Conservation (phyloP, 2,329 filamentous ascomycete genomes). For the Pseudonectria foliicola region DNA sequence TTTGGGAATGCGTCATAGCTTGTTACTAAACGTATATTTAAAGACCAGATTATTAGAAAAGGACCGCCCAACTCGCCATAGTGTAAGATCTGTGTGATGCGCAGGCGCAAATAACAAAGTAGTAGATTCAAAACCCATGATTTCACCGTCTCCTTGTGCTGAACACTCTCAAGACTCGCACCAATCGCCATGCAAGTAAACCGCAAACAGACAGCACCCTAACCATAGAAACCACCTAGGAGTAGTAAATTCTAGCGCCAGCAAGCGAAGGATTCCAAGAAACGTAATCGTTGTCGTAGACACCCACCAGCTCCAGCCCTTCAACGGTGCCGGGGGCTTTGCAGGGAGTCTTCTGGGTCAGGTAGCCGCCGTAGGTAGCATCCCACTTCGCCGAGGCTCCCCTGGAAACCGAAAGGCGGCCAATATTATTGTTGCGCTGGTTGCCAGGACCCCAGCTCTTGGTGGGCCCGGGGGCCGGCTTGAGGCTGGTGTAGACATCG, state of each 20-base stretch:
- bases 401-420: conserved; percentile 5
- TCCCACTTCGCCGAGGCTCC: conserved; percentile 9
- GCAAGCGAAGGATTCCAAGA: conserved; percentile 9
- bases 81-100: too few relatives aligned
- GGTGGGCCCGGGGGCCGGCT: conserved; percentile 14
- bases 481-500: conserved; percentile 20
- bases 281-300: conserved; percentile 11
- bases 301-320: conserved; percentile 14
- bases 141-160: too few relatives aligned
- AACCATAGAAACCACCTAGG: conserved; percentile 3
- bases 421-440: conserved; percentile 19
- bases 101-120: too few relatives aligned
- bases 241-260: conserved; percentile 11
- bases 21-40: too few relatives aligned
- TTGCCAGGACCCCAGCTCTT: conserved; percentile 19
- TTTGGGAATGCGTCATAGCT: too few relatives aligned
- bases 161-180: too few relatives aligned
- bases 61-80: too few relatives aligned
- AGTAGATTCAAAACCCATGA: too few relatives aligned
- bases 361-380: conserved; percentile 10
- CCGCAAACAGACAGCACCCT: too few relatives aligned
- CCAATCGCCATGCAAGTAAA: too few relatives aligned
- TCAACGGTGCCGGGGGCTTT: conserved; percentile 10
- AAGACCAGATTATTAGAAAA: too few relatives aligned
- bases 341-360: conserved; percentile 11